Percentiles rank a stretch among this genome's conserved stretches.
Conservation (phyloP, 1,284 basidiomycete species). For the Phaffia rhodozyma region DNA sequence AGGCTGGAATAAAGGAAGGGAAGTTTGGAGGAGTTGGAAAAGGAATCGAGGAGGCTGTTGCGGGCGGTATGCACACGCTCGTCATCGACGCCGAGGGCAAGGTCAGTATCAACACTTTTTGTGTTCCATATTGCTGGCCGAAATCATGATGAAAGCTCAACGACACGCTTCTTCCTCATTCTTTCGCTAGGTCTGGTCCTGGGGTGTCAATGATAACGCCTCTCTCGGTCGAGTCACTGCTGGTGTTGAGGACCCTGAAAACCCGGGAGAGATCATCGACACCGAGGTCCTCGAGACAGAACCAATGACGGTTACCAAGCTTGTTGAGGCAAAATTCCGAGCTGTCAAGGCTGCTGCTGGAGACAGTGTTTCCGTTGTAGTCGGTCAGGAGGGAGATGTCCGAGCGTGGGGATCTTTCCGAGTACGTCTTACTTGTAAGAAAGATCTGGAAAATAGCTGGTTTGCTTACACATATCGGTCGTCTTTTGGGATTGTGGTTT, state of each 20-base stretch:
- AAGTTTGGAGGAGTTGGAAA: conserved; percentile 39
- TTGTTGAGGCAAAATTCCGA: conserved; percentile 63
- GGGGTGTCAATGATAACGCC: conserved; percentile 85
- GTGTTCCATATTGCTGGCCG: not conserved
- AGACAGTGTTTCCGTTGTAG: conserved; percentile 70
- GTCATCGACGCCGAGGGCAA: conserved; percentile 72
- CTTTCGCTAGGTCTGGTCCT: conserved; percentile 57
- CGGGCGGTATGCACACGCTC: conserved; percentile 73
- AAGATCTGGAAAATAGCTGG: not conserved
- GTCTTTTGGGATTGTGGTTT: not conserved
- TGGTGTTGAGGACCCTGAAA: conserved; percentile 48
- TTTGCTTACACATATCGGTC: not conserved
- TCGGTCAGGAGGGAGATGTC: conserved; percentile 64
- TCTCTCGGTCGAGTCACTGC: conserved; percentile 72
- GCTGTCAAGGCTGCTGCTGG: conserved; percentile 71
- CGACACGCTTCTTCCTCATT: not conserved
- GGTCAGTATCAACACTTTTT: conserved; percentile 41
- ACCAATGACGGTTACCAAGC: conserved; percentile 58
- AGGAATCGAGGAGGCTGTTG: conserved; percentile 61
- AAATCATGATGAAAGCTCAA: too few relatives aligned
- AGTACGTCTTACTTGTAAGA: conserved; percentile 41
- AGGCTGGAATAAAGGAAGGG: conserved; percentile 33
- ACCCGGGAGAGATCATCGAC: conserved; percentile 48
- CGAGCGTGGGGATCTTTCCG: conserved; percentile 87
- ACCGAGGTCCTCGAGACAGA: conserved; percentile 65